A percentile compares a stretch with the other conserved stretches of the same genome.
Conservation (phyloP, 2,329 filamentous ascomycete species). For the Exophiala mesophila region DNA sequence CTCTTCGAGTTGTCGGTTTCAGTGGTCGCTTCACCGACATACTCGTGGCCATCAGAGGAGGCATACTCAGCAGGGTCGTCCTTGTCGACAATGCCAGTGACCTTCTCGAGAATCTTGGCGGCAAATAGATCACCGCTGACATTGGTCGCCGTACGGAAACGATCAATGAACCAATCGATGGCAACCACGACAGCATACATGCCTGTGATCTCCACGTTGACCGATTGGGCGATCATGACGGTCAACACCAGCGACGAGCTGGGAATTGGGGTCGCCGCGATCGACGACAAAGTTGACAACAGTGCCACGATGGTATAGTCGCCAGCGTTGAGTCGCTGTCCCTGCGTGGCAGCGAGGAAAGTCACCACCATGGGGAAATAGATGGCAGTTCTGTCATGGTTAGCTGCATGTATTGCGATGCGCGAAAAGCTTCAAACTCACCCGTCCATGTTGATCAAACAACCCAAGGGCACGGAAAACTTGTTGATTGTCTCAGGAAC, state of each 20-base stretch:
- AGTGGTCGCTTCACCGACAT: neutral
- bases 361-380: conserved; percentile 52
- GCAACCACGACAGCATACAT: conserved; percentile 51
- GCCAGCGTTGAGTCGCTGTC: conserved; percentile 38
- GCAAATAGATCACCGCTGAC: conserved; percentile 50
- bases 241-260: conserved; percentile 49
- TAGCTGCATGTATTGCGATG: neutral
- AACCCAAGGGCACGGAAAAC: conserved; percentile 47
- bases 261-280: conserved; percentile 52
- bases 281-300: conserved; percentile 48
- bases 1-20: neutral
- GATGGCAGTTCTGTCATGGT: conserved; percentile 41
- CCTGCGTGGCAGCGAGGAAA: conserved; percentile 50
- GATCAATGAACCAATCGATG: conserved; percentile 54
- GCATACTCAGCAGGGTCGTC: neutral
- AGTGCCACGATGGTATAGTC: conserved; percentile 49
- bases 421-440: neutral
- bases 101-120: conserved; percentile 36
- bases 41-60: neutral
- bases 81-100: conserved; percentile 35
- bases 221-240: conserved; percentile 47
- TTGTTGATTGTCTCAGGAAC: conserved; percentile 43
- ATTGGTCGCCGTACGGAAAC: conserved; percentile 50
- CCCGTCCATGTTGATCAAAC: conserved; percentile 50
- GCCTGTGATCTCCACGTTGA: conserved; percentile 43